phyloP scores from a whole-genome alignment of 1,284 basidiomycete species.

The Neolentinus lepideus region DNA sequence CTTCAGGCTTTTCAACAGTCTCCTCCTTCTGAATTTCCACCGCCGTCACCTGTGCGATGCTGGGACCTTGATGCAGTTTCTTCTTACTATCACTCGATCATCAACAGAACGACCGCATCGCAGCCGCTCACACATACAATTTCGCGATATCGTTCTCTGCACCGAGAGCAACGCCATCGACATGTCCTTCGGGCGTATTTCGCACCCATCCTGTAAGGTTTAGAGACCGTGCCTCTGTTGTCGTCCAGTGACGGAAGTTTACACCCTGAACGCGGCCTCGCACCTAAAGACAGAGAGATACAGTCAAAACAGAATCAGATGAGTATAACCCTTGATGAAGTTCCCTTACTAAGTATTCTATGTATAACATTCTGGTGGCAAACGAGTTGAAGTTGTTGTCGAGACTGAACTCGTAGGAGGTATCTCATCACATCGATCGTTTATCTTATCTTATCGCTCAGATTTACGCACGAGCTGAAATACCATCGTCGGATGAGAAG shows the following conservation, averaged over 20 bases:
- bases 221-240: not conserved
- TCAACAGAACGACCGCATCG: not conserved
- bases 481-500: too few relatives aligned
- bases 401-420: not conserved
- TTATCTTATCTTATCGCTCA: not conserved
- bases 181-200: slow-evolving; percentile 1
- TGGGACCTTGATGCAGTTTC: not conserved
- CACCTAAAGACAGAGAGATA: not conserved
- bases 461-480: not conserved
- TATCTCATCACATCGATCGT: not conserved
- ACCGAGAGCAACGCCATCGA: not conserved
- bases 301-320: not conserved
- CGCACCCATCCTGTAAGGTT: not conserved
- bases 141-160: not conserved
- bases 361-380: not conserved
- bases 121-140: not conserved
- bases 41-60: not conserved
- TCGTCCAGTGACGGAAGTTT: slow-evolving; percentile 5
- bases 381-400: not conserved
- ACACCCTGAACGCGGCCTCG: slow-evolving; percentile 4
- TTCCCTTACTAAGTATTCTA: not conserved
- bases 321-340: not conserved
- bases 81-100: not conserved
- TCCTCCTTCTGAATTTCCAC: slow-evolving; percentile 2
- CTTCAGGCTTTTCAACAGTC: not conserved